phyloP scores from a whole-genome alignment of 2,329 filamentous ascomycete species.

The Penicillium sp. region DNA sequence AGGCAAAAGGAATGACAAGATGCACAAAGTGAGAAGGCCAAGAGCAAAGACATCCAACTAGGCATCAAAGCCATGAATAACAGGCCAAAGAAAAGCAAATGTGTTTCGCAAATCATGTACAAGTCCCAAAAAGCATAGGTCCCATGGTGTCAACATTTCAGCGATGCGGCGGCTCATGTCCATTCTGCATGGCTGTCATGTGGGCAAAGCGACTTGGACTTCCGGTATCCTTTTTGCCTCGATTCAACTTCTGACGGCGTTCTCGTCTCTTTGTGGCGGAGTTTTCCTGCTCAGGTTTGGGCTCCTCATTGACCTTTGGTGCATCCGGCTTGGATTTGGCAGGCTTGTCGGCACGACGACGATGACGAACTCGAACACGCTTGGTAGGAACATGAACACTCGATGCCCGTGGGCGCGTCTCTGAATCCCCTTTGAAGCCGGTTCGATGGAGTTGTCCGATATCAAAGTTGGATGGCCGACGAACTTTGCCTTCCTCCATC shows the following conservation, averaged over 20 bases:
- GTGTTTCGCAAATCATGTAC: neutral
- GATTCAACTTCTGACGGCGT: constrained; percentile 45
- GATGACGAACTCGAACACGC: constrained; percentile 11
- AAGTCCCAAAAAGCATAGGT: too few species aligned
- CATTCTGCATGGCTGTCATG: constrained; percentile 27
- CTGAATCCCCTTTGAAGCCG: neutral
- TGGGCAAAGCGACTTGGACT: constrained; percentile 29
- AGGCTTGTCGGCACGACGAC: constrained; percentile 16
- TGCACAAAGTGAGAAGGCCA: neutral
- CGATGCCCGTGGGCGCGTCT: neutral
- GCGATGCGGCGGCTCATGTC: constrained; percentile 19
- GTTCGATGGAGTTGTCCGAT: neutral
- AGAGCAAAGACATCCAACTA: neutral
- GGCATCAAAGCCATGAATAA: neutral
- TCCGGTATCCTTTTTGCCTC: constrained; percentile 23
- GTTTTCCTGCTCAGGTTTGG: constrained; percentile 38
- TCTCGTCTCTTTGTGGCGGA: constrained; percentile 43
- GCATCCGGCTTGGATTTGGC: neutral
- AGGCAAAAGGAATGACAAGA: neutral
- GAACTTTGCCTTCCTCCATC: constrained; percentile 4
- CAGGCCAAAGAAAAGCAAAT: neutral
- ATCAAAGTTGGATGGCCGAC: constrained; percentile 10
- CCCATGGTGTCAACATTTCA: constrained; percentile 7
- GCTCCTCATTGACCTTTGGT: neutral
- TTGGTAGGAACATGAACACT: constrained; percentile 3